Base-by-base conservation (phyloP, 306 rosid genomes). In the Quercus glauca region DNA sequence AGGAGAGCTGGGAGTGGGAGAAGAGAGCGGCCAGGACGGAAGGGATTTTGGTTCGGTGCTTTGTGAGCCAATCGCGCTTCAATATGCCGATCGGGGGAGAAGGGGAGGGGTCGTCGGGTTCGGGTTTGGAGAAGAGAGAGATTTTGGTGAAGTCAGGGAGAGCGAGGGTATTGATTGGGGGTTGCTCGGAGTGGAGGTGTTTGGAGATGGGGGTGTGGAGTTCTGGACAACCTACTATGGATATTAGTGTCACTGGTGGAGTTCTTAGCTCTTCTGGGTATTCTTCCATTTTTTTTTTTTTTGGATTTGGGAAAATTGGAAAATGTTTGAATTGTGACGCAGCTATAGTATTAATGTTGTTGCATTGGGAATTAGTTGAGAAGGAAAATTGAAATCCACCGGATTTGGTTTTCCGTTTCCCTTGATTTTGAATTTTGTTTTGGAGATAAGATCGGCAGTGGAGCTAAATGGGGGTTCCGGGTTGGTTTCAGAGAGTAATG, bases 131-230 rank as follows among this genome's bases (percentile, higher is more conserved):
- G 56, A 92, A 79, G 71, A 90, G 87, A 49, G 87, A 75, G 94
- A 88, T 84, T 81, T 95, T 90, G 43, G 97, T 77, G 25, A 93
- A 80, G 80, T 93, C 91, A 0, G 98, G 98, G 55, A 95, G 83
- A 43, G 99, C 99, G 3, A 95, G 88, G 55, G 98, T 88, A 88
- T 91, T 94, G 79, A 93, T 91, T 28, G 99, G 99, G 21, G 99
- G 99, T 73, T 89, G 92, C 11, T 73, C 86, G 3, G 94, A 86
- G 71, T 90, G 83, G 3, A 95, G 92, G 57, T 90, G 87, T 43
- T 83, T 76, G 28, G 98, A 89, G 17, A 95, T 76, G 29, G 83
- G 33, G 59, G 85, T 18, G 82, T 93, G 99, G 13, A 91, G 89
- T 57, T 95, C 96, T 1, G 97, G 78, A 76, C 89, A 91, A 0